A percentile compares a stretch with the other conserved stretches of the same genome.
Conservation (phyloP, 2,329 filamentous ascomycete species). For the Pseudogymnoascus sp. region DNA sequence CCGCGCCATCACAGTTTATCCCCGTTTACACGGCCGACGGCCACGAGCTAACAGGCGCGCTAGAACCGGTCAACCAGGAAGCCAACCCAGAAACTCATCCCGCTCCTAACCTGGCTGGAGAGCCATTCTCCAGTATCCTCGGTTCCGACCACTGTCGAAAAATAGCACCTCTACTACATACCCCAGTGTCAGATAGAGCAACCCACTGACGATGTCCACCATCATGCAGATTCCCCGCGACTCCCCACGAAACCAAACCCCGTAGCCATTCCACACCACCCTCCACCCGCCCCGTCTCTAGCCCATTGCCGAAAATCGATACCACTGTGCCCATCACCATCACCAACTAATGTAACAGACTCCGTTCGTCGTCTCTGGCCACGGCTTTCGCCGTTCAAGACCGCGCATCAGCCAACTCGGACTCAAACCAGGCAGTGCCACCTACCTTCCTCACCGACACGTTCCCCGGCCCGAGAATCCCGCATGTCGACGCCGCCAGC, state of each 20-base stretch:
- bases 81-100: neutral
- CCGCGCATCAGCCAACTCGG: neutral
- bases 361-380: neutral
- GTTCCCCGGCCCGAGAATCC: neutral
- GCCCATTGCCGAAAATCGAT: neutral
- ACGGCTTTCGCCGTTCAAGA: neutral
- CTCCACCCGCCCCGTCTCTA: neutral
- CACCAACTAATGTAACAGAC: neutral
- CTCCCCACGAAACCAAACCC: neutral
- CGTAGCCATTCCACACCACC: neutral
- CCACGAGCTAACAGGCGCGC: neutral
- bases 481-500: neutral
- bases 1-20: neutral
- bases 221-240: conserved; percentile 3
- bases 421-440: neutral
- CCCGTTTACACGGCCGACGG: neutral
- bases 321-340: neutral
- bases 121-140: neutral
- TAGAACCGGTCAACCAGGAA: neutral
- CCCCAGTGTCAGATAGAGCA: neutral
- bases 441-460: neutral
- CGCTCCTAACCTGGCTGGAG: neutral
- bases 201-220: neutral
- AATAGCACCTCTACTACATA: neutral
- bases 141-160: neutral